Base-by-base conservation (phyloP, 495 filamentous ascomycete genomes). In the Hyaloscypha finlandica region DNA sequence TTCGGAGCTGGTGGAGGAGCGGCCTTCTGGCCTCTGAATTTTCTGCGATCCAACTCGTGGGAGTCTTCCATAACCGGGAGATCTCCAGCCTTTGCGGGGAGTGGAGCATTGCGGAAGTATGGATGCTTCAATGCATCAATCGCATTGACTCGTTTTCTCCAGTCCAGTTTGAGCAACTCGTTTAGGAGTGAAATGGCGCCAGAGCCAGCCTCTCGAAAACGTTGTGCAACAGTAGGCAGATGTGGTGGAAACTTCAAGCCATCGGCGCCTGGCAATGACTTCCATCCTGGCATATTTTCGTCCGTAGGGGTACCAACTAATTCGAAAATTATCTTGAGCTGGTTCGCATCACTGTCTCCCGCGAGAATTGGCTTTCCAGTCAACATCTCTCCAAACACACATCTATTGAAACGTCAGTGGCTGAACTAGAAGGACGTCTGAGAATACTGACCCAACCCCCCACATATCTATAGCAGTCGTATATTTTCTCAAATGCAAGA, bases 341-440 rank as follows among this genome's bases (percentile, higher is more conserved):
- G 95, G 73, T 98, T 90, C 6, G 86, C 77, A 74, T 99, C 95
- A 73, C 90, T 96, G 63, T 87, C 92, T 4, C 95, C 95, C 3
- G 92, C 87, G 30, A 99, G 85, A 56, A 99, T 97, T 0, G 95
- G 95, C 74, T 92, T 96, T 59, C 93, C 88, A 70, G 92, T 88
- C 67, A 98, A 91, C 95, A 99, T 99, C 77, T 99, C 95, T 35
- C 93, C 95, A 76, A 99, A 97, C 12, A 99, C 93, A 75, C 95
- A 97, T 33, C 92, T 94, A 68, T 16, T 48, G 19, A 32, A 55
- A 22, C 8, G 64, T 70, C 81, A 71, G 80, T 75, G 63, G 16
- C 35, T 59, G 32, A 45, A 29, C 19, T 16, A 52, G 45, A n/a
- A 29, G 0, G 22, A 19, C 35, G 31, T 45, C 6, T n/a, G 39